A percentile compares a stretch with the other conserved stretches of the same genome.
Conservation (phyloP, 345 rosid species). For the Eucalyptus coolabah region DNA sequence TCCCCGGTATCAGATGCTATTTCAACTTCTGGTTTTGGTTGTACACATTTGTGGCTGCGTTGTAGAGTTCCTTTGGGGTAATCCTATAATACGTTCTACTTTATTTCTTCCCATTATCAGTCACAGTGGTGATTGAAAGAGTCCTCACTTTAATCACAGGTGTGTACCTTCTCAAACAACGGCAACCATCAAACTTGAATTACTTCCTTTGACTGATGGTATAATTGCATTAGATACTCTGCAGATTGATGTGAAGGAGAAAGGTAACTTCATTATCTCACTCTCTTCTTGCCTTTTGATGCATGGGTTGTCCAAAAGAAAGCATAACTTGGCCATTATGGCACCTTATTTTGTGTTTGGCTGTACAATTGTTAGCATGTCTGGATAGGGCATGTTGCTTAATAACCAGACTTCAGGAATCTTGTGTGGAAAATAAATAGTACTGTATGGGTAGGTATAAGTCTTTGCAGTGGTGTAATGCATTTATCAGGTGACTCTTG, state of each 20-base stretch:
- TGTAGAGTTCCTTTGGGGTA: constrained; percentile 99
- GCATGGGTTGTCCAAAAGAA: neutral
- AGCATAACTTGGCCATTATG: neutral
- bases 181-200: constrained; percentile 82
- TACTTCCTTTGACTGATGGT: constrained; percentile 95
- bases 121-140: neutral
- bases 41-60: constrained; percentile 92
- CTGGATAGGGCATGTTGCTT: neutral
- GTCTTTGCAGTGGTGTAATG: neutral
- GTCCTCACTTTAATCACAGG: constrained; percentile 30
- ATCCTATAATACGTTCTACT: neutral
- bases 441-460: neutral
- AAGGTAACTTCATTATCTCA: constrained; percentile 37
- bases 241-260: constrained; percentile 82
- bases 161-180: constrained; percentile 82
- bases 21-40: constrained; percentile 56
- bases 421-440: neutral
- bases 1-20: constrained; percentile 49
- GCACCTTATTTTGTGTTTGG: neutral
- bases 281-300: neutral
- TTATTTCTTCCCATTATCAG: neutral
- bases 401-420: neutral
- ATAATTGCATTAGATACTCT: constrained; percentile 81
- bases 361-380: neutral
- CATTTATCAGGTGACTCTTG: neutral